Conservation (phyloP, 2,329 filamentous ascomycete genomes). For the Botrytis hyacinthi region DNA sequence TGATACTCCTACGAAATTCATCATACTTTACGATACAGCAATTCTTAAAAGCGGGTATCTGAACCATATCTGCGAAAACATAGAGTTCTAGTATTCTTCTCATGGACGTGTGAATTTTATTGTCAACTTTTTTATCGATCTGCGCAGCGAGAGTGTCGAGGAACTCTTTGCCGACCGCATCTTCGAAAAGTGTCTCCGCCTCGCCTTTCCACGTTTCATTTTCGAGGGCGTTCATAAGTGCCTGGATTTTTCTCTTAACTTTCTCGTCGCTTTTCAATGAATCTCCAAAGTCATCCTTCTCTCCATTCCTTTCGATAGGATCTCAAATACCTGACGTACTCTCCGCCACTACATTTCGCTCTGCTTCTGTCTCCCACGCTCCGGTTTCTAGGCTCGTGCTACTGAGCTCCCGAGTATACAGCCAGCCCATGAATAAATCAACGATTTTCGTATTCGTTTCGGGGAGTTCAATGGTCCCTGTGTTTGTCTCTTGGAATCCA, state of each 20-base stretch:
- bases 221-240: background rate
- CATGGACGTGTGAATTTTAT: background rate
- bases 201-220: background rate
- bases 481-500: background rate
- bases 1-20: background rate
- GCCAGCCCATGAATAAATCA: background rate
- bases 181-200: background rate
- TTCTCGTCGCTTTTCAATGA: background rate
- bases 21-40: background rate
- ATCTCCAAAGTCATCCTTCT: accelerated
- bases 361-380: background rate
- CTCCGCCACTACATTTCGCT: background rate
- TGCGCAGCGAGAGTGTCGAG: background rate
- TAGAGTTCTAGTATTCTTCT: background rate
- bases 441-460: background rate
- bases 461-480: background rate
- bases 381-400: background rate
- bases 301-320: background rate
- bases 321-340: background rate
- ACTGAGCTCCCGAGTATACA: background rate
- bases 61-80: background rate
- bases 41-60: background rate
- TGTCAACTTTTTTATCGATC: background rate
- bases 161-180: background rate
- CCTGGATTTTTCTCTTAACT: background rate